Evolutionary conservation across 345 rosid species (phyloP), one percentile per base, ranked within the genome.

Genomic region (Mangifera indica): DNA sequence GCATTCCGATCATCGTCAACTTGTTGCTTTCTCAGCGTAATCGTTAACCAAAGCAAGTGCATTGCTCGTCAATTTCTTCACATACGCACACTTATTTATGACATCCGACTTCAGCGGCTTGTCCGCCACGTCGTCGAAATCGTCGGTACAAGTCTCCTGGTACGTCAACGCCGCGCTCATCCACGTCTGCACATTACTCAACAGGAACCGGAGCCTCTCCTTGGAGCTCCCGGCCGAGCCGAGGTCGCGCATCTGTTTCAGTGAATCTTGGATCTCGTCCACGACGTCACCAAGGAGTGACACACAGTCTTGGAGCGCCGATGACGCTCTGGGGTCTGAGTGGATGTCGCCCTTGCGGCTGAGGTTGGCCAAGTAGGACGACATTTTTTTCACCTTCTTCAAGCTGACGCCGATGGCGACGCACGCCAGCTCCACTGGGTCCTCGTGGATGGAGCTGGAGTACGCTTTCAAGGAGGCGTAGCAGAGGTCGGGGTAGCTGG

Each of bases 271-370:
- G 73, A 93, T 93, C n/a, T n/a, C n/a, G n/a, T n/a, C n/a, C n/a
- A n/a, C n/a, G n/a, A n/a, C n/a, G n/a, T n/a, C n/a, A n/a, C 81
- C 89, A 68, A 93, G 76, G 88, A 89, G 91, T 57, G 87, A 83
- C 79, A 84, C 82, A 81, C 98, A 93, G 86, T 93, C 98, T 75
- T 73, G 97, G 73, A 93, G 78, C 22, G 98, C 97, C 21, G 93
- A 64, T 2, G 88, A 68, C 5, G 87, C 78, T 21, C 89, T 77
- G 53, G 53, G 76, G 83, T 79, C 88, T 71, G 85, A 66, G 52
- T 82, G 85, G 81, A 80, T 86, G 78, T 84, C 78, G 37, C 89
- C 87, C 3, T 86, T 66, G 52, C 92, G 88, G 57, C 96, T 74
- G 78, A 88, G 81, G 78, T 83, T 84, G 18, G 90, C 77, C 29